A percentile compares a stretch with the other conserved stretches of the same genome.
Evolutionary conservation across 2,329 filamentous ascomycete species (phyloP).

Genomic region (Alternaria longipes): DNA sequence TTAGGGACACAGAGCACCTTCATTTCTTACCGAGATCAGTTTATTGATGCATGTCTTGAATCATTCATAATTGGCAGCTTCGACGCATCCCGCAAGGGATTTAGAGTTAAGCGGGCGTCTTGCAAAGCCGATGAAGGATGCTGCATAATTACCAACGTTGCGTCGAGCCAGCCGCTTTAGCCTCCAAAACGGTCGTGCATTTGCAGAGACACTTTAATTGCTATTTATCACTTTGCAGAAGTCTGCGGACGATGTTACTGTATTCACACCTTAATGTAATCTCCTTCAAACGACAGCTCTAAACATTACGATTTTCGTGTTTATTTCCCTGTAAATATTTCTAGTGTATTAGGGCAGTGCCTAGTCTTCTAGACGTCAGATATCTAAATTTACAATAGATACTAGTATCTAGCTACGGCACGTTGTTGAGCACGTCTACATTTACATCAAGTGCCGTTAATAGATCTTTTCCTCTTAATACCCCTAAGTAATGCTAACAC

Average conservation of each 20-base stretch:
- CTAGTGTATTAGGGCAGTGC: too few relatives aligned
- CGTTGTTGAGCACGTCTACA: too few relatives aligned
- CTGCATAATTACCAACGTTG: too few relatives aligned
- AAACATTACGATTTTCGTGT: background rate
- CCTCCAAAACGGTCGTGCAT: background rate
- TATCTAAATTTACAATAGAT: too few relatives aligned
- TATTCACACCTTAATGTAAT: background rate
- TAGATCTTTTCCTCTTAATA: too few relatives aligned
- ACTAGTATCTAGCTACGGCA: too few relatives aligned
- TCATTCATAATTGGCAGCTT: background rate
- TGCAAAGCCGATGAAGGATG: background rate
- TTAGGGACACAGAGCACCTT: background rate
- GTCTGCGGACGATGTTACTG: background rate
- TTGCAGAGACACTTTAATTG: background rate
- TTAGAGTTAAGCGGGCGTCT: background rate
- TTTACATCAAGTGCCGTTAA: too few relatives aligned
- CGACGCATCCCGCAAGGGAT: slow-evolving; percentile 3
- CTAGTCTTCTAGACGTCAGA: too few relatives aligned
- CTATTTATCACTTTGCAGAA: background rate
- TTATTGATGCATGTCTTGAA: slow-evolving; percentile 1
- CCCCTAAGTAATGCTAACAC: too few relatives aligned
- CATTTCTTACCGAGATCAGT: background rate
- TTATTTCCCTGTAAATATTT: too few relatives aligned
- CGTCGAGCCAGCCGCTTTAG: background rate
- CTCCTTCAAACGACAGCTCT: background rate